A percentile compares a stretch with the other conserved stretches of the same genome.
These are phyloP conservation scores for Alternaria dauci DNA, from an alignment of 2,329 filamentous ascomycete species.

Conservation along the genomic window DNA sequence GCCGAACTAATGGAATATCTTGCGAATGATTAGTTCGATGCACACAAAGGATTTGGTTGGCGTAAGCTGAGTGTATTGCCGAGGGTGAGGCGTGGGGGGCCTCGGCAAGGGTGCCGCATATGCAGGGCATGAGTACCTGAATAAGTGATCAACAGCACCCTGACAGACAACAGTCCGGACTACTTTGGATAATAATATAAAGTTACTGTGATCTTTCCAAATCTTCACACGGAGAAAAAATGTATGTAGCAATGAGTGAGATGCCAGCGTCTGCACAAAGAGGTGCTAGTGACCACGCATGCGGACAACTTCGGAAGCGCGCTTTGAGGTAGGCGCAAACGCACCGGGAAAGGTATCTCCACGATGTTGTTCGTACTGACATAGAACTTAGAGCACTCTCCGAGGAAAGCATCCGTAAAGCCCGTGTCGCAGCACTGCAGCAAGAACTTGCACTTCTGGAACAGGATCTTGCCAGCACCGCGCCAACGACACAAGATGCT, in stretches of 20 bases:
- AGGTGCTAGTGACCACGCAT: neutral
- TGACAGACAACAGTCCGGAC: neutral
- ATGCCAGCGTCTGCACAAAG: neutral
- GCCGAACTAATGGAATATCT: neutral
- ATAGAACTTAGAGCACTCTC: constrained; percentile 5
- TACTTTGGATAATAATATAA: neutral
- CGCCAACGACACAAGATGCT: constrained; percentile 11
- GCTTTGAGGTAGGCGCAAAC: constrained; percentile 2
- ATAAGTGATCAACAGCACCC: constrained; percentile 11
- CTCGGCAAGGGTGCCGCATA: neutral
- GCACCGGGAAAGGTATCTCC: neutral
- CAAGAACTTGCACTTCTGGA: constrained; percentile 16
- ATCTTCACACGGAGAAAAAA: neutral
- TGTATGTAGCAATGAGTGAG: neutral
- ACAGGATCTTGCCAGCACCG: constrained; percentile 10
- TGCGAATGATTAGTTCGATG: neutral
- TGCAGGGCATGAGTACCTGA: constrained; percentile 10
- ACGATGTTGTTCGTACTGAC: neutral
- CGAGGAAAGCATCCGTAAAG: constrained; percentile 9
- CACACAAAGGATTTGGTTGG: neutral
- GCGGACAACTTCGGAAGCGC: neutral
- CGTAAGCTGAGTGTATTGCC: neutral
- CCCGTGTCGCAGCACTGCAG: constrained; percentile 11
- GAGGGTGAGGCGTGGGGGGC: neutral
- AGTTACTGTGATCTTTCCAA: neutral